These are phyloP conservation scores for Phaffia tasmanica DNA, from an alignment of 768 basidiomycete species.

Conservation along the genomic window DNA sequence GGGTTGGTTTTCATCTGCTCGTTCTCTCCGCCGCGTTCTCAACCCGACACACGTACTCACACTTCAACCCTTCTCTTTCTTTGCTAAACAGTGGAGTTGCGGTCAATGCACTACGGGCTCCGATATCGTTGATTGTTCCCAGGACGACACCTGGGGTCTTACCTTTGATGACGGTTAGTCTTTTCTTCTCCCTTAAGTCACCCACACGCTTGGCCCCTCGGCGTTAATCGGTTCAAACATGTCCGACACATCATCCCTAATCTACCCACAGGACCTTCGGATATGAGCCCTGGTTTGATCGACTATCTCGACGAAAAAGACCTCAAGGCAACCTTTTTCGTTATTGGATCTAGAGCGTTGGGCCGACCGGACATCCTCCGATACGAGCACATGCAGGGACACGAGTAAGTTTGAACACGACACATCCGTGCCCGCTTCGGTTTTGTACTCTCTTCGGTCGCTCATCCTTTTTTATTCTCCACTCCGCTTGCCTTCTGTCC, in stretches of 20 bases:
- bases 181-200: not conserved
- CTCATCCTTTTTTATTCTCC: conserved; percentile 43
- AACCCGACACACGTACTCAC: conserved; percentile 39
- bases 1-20: conserved; percentile 74
- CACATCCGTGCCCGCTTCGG: not conserved
- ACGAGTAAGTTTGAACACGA: conserved; percentile 52
- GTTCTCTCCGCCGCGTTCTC: conserved; percentile 58
- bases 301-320: conserved; percentile 48
- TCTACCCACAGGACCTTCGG: conserved; percentile 44
- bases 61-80: not conserved
- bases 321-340: conserved; percentile 75
- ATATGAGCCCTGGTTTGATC: conserved; percentile 62
- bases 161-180: conserved; percentile 40
- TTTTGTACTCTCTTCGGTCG: conserved; percentile 71
- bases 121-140: conserved; percentile 49
- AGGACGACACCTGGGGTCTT: conserved; percentile 49
- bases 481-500: too few relatives aligned
- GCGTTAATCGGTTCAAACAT: conserved; percentile 65
- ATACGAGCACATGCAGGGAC: conserved; percentile 60
- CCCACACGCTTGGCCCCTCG: conserved; percentile 56
- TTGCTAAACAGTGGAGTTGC: not conserved
- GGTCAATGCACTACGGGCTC: too few relatives aligned
- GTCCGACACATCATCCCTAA: conserved; percentile 75
- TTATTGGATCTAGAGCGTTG: conserved; percentile 44
- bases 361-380: conserved; percentile 59